Evolutionary conservation across 176 grass and related monocot genomes (phyloP).

Genomic region (Chloris gayana): DNA sequence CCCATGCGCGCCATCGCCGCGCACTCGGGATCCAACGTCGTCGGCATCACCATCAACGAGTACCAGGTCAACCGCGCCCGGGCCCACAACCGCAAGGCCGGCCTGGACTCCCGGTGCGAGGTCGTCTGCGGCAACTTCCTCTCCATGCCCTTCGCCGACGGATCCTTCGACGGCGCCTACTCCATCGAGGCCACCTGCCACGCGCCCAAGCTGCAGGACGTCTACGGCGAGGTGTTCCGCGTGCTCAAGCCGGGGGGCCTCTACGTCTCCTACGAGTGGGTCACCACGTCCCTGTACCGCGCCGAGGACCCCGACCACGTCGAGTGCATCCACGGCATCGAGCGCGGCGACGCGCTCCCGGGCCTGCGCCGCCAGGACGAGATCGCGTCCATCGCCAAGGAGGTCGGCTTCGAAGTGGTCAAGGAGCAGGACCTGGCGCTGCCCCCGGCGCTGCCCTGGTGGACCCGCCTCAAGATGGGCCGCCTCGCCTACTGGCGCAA

Average conservation of each 20-base stretch:
- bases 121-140: conserved; percentile 99
- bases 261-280: conserved; percentile 97
- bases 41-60: conserved; percentile 99
- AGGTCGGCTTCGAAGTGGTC: conserved; percentile 78
- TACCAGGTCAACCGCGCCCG: conserved; percentile 95
- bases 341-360: conserved; percentile 84
- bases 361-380: conserved; percentile 81
- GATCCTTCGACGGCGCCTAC: conserved; percentile 92
- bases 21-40: conserved; percentile 69
- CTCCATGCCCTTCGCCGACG: conserved; percentile 78
- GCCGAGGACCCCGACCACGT: conserved; percentile 69
- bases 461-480: conserved; percentile 97
- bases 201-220: conserved; percentile 88
- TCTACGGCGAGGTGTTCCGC: conserved; percentile 86
- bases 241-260: conserved; percentile 81
- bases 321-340: conserved; percentile 87
- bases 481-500: conserved; percentile 96
- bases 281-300: conserved; percentile 82
- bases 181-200: conserved; percentile 99
- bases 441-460: conserved; percentile 78
- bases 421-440: conserved; percentile 87
- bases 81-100: conserved; percentile 85
- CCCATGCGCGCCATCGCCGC: conserved; percentile 96
- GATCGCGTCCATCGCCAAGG: conserved; percentile 59
- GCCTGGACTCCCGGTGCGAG: conserved; percentile 72